Evolutionary conservation across 805 yeast genomes (phyloP).

Genomic region (Saccharomyces kudriavzevii): DNA sequence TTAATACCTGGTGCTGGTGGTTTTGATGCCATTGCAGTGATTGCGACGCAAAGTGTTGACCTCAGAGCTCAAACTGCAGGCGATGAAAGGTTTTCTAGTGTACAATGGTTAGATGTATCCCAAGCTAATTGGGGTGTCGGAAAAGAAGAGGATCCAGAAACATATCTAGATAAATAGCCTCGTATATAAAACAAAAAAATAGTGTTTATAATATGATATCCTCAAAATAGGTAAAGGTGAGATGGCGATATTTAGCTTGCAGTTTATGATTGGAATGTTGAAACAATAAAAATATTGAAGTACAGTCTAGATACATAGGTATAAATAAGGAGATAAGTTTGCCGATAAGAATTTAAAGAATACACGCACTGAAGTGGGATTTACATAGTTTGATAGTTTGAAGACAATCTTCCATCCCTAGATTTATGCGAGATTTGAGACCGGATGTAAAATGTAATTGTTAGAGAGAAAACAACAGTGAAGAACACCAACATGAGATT

Average conservation of each 20-base stretch:
- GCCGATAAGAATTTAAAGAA: no score
- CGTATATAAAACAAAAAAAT: background rate
- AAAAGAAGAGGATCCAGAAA: constrained; percentile 35
- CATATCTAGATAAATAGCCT: background rate
- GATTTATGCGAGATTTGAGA: background rate
- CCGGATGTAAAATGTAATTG: background rate
- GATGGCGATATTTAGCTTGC: background rate
- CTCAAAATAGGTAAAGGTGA: background rate
- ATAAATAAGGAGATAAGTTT: no score
- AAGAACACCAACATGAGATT: constrained; percentile 47
- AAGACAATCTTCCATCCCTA: background rate
- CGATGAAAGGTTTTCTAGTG: constrained; percentile 35
- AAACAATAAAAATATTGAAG: no score
- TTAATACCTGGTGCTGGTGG: constrained; percentile 99
- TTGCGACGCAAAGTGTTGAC: constrained; percentile 43
- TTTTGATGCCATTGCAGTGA: constrained; percentile 78
- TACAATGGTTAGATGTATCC: constrained; percentile 58
- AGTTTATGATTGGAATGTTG: background rate
- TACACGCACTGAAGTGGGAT: no score
- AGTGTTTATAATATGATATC: background rate
- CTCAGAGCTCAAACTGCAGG: constrained; percentile 26
- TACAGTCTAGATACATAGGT: background rate
- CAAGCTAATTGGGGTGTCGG: constrained; percentile 54
- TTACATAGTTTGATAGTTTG: background rate
- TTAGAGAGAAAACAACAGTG: constrained; percentile 36